These are phyloP conservation scores for Globisporangium polare DNA, from an alignment of 352 stramenopile genomes.

Conservation along the genomic window DNA sequence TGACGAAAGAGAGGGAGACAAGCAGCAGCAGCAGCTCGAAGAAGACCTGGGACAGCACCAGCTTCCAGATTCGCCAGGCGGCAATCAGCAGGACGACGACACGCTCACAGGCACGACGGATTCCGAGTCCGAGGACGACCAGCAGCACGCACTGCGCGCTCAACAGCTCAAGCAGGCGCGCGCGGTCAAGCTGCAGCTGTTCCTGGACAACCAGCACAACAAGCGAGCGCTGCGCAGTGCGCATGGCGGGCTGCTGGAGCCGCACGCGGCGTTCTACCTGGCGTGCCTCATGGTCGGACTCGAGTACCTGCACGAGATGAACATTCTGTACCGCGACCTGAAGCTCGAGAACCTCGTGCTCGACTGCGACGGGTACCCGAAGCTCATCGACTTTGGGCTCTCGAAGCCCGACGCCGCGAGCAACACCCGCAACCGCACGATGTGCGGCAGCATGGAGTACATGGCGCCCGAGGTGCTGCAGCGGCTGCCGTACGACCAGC, in stretches of 20 bases:
- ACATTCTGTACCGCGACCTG: constrained; percentile 79
- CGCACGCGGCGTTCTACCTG: constrained; percentile 91
- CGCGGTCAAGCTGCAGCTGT: constrained; percentile 18
- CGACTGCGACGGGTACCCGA: constrained; percentile 83
- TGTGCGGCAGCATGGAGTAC: constrained; percentile 77
- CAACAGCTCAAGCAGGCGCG: background rate
- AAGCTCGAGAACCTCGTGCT: constrained; percentile 89
- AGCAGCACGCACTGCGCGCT: constrained; percentile 10
- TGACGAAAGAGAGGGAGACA: constrained; percentile 16
- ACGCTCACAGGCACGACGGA: constrained; percentile 29
- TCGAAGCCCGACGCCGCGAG: constrained; percentile 44
- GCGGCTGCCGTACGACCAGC: constrained; percentile 51
- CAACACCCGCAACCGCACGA: constrained; percentile 42
- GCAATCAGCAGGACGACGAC: constrained; percentile 15
- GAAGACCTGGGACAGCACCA: constrained; percentile 14
- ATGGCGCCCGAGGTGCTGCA: constrained; percentile 71
- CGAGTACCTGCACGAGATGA: constrained; percentile 60
- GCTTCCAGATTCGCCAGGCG: background rate
- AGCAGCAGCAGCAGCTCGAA: constrained; percentile 15
- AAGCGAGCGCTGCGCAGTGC: constrained; percentile 31
- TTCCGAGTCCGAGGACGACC: constrained; percentile 37
- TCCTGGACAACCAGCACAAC: constrained; percentile 34
- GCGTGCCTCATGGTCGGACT: constrained; percentile 93
- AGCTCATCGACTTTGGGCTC: constrained; percentile 71
- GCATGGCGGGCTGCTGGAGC: constrained; percentile 81